Conservation (phyloP, 2,329 filamentous ascomycete species). For the Phaeosphaeriaceae sp. region DNA sequence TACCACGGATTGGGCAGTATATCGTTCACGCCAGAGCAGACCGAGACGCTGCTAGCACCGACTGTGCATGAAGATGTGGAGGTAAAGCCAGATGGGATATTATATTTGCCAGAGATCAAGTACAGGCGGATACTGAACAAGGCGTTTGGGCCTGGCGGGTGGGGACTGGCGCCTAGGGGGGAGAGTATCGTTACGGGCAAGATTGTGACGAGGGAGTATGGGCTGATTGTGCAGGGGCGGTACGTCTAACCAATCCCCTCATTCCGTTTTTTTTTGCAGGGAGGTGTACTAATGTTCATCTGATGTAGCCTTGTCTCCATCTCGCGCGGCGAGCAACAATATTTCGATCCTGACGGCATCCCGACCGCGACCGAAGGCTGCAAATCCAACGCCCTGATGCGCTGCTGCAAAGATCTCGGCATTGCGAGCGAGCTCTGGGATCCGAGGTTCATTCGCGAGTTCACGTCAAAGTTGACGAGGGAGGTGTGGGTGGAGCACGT, state of each 20-base stretch:
- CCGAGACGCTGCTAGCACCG: constrained; percentile 71
- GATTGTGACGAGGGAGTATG: constrained; percentile 88
- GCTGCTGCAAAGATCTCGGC: constrained; percentile 97
- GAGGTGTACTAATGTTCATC: not conserved
- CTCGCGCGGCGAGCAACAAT: constrained; percentile 92
- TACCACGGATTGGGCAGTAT: constrained; percentile 78
- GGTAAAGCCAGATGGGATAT: constrained; percentile 95
- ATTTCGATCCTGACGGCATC: constrained; percentile 88
- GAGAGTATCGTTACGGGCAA: constrained; percentile 85
- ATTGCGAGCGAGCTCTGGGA: constrained; percentile 97
- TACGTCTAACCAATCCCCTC: constrained; percentile 53
- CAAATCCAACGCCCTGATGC: constrained; percentile 97
- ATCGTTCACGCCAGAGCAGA: constrained; percentile 74
- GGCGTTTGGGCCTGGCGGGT: constrained; percentile 93
- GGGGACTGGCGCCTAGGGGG: constrained; percentile 89
- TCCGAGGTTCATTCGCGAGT: constrained; percentile 85
- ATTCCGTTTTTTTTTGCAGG: not conserved
- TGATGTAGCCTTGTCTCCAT: constrained; percentile 81
- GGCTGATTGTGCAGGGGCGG: constrained; percentile 86
- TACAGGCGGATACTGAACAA: constrained; percentile 89
- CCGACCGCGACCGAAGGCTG: constrained; percentile 95
- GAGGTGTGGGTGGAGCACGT: constrained; percentile 92
- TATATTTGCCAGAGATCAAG: constrained; percentile 98
- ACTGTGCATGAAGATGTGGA: constrained; percentile 81
- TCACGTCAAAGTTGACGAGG: constrained; percentile 74